phyloP scores from a whole-genome alignment of 345 rosid species.

The Ailanthus altissimus region DNA sequence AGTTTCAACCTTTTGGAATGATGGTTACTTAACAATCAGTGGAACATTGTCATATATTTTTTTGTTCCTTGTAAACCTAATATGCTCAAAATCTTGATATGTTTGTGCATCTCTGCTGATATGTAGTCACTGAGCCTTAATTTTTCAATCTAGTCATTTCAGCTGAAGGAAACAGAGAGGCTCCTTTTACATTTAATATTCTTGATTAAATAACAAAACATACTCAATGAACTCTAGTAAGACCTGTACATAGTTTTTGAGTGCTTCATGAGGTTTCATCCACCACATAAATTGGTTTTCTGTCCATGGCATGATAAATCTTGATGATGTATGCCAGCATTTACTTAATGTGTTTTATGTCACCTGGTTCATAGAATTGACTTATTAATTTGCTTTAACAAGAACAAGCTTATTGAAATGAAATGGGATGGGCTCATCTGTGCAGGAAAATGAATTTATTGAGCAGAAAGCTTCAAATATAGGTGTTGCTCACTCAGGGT shows the following conservation, averaged over 20 bases:
- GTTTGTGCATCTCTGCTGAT: not conserved
- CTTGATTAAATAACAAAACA: not conserved
- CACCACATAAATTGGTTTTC: not conserved
- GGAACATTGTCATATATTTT: not conserved
- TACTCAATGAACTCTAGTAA: not conserved
- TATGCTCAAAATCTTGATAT: not conserved
- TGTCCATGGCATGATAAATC: conserved; percentile 4
- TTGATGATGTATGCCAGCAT: not conserved
- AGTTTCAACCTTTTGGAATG: not conserved
- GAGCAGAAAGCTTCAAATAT: conserved; percentile 37
- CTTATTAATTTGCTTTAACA: not conserved
- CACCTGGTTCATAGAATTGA: not conserved
- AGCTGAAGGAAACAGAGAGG: not conserved
- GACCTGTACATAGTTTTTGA: not conserved
- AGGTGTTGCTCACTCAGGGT: conserved; percentile 45
- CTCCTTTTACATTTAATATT: not conserved
- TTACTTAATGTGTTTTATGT: not conserved
- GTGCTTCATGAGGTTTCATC: not conserved
- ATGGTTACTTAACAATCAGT: not conserved
- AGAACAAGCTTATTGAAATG: not conserved
- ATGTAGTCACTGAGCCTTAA: not conserved
- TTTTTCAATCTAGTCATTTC: conserved; percentile 2
- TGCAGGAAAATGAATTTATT: conserved; percentile 56
- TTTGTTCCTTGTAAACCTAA: not conserved
- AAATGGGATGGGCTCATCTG: conserved; percentile 22